These are phyloP conservation scores for Auricularia sp. DNA, from an alignment of 768 basidiomycete species.

Conservation along the genomic window DNA sequence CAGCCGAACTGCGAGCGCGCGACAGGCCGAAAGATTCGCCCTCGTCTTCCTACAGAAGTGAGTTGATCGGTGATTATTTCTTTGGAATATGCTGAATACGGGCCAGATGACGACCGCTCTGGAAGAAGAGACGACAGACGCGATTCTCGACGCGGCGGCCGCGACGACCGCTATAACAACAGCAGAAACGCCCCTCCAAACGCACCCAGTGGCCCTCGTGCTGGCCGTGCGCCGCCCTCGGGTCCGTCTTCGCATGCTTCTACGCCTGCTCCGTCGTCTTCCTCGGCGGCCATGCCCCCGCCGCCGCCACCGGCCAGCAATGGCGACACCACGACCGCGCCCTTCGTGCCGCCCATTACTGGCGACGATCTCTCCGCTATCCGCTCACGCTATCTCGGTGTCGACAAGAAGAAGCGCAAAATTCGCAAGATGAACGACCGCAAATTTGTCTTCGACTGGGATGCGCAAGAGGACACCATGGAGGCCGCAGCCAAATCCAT, in stretches of 20 bases:
- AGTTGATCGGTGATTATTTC: not conserved
- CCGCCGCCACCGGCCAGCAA: conserved; percentile 36
- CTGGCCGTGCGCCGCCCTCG: conserved; percentile 42
- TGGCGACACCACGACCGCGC: conserved; percentile 21
- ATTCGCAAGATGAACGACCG: conserved; percentile 91
- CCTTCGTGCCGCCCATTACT: conserved; percentile 57
- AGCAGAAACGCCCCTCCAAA: conserved; percentile 50
- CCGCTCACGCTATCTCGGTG: conserved; percentile 88
- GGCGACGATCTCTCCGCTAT: conserved; percentile 73
- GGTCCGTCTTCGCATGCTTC: conserved; percentile 22
- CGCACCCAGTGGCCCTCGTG: conserved; percentile 54
- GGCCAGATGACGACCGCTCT: conserved; percentile 30
- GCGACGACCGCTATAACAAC: conserved; percentile 24
- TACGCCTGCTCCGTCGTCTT: conserved; percentile 23
- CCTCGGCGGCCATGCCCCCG: conserved; percentile 11
- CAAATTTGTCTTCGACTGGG: conserved; percentile 99
- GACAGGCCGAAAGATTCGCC: conserved; percentile 27
- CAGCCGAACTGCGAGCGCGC: conserved; percentile 44
- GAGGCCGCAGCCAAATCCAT: conserved; percentile 58
- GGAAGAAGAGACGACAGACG: conserved; percentile 33
- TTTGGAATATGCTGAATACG: not conserved
- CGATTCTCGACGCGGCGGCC: conserved; percentile 23
- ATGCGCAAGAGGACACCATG: conserved; percentile 90
- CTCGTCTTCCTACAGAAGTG: not conserved
- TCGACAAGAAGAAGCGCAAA: conserved; percentile 88